Base-by-base conservation (phyloP, 169 alveolate genomes). In the Condylostoma magnum region DNA sequence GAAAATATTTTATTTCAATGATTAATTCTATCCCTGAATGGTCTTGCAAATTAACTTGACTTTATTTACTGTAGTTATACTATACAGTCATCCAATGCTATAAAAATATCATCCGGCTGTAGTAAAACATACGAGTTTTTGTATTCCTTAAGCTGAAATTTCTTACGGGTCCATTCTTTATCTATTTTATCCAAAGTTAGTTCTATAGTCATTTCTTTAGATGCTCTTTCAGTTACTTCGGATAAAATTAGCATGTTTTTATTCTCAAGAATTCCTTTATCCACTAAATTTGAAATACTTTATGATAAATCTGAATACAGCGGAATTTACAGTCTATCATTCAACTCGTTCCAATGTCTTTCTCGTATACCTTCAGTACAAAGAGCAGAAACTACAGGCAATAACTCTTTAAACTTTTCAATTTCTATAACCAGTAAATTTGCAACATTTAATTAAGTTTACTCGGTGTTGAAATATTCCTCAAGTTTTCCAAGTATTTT, bases 11-110 rank as follows among this genome's bases (percentile, higher is more conserved):
- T 83, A 80, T 90, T 83, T 90, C 90, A 86, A 58, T 74, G 80
- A 44, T 87, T 89, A 8, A 91, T 95, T 71, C 89, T 90, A 1
- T 72, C 83, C n/a, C 94, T 84, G 22, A 96, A 91, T 27, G 93
- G 90, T 6, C 93, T 97, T 34, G 90, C 97, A 57, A 80, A 89
- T 66, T 93, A 86, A 47, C 94, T 85, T 22, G 68, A 20, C 10
- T 25, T 20, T 31, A 55, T 30, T 6, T 41, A 30, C 34, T 55
- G 68, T 15, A 55, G 50, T 4, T 55, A 30, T 47, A 55, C 34
- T 20, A 55, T 55, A 27, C 34, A 30, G 47, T 55, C 68, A 31
- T 55, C 68, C 8, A 55, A n/a, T 55, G 27, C 50, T 30, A 55
- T 41, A 2, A 30, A 47, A 12, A 55, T 18, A 4, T 55, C 68